Base-by-base conservation (phyloP, 768 basidiomycete species). In the Mycena galericulata region DNA sequence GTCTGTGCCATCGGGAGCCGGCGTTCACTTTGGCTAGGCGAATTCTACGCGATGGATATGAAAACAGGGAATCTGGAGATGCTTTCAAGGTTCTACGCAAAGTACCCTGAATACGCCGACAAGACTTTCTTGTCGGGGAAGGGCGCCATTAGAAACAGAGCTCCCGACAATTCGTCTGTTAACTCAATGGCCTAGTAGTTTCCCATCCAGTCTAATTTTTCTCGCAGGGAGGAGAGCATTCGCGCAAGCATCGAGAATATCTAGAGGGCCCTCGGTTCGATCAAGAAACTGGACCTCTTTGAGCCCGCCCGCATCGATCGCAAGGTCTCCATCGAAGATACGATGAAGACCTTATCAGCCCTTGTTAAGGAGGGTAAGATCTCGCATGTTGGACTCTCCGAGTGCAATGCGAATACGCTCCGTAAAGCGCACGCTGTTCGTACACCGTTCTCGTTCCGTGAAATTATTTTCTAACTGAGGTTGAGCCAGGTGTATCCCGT, bases 211-310 rank as follows among this genome's bases (percentile, higher is more conserved):
- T 18, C 7, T 7, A 29, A 29, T 24, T 26, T 17, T 2, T 2
- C 26, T 26, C 4, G 1, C 24, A 68, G 67, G 24, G n/a, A 22
- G 38, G 67, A 36, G 22, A 47, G 22, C 24, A n/a, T 68, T 14
- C 55, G 56, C 20, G 10, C 8, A 5, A 87, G 88, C 62, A 79
- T 90, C 15, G 77, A 82, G 15, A 75, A 78, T 27, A 81, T 85
- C 73, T 81, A 84, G 61, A 79, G 77, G 6, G 80, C 80, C 17
- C 79, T 91, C 4, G 82, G 86, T 1, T 82, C 84, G 30, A 84
- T 79, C 63, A 88, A 88, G 78, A 84, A 81, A 58, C 72, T 91
- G 63, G 91, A 92, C 75, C 75, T 92, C 6, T 92, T 87, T 76
- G 77, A 90, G 74, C 76, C 79, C 22, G 86, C 88, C 2, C 81